Evolutionary conservation across 805 yeast species (phyloP).

Genomic region (Nakazawaea molendinolei): DNA sequence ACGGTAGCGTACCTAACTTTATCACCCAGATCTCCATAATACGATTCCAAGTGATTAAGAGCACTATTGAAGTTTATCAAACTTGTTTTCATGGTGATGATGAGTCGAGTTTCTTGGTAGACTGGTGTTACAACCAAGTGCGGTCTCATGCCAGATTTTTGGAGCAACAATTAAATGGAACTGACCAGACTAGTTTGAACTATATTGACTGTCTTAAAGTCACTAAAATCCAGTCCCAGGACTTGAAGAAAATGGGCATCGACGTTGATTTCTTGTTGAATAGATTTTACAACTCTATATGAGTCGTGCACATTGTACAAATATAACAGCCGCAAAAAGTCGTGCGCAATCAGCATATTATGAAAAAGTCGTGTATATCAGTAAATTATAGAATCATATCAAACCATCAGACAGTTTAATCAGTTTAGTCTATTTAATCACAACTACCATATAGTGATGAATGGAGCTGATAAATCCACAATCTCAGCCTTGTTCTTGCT

Average conservation of each 20-base stretch:
- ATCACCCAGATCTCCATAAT: slow-evolving; percentile 57
- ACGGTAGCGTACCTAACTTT: slow-evolving; percentile 48
- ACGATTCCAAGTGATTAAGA: slow-evolving; percentile 51
- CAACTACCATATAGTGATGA: no score
- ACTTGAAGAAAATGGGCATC: slow-evolving; percentile 29
- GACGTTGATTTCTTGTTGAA: slow-evolving; percentile 69
- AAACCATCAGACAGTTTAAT: no score
- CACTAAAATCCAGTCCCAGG: slow-evolving; percentile 45
- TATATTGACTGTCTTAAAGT: slow-evolving; percentile 50
- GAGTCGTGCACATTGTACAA: no score
- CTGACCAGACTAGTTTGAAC: slow-evolving; percentile 43
- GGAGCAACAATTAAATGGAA: slow-evolving; percentile 61
- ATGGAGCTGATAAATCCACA: slow-evolving; percentile 22
- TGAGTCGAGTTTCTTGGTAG: slow-evolving; percentile 47
- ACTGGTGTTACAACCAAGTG: slow-evolving; percentile 69
- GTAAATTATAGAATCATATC: no score
- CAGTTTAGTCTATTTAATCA: no score
- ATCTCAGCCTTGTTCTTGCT: slow-evolving; percentile 39
- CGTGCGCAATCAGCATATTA: no score
- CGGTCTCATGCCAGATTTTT: slow-evolving; percentile 52
- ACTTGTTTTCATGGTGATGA: slow-evolving; percentile 37
- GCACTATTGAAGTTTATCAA: slow-evolving; percentile 50
- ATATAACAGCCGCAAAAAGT: no score
- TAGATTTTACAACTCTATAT: slow-evolving; percentile 19
- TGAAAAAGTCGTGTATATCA: no score